Conservation (phyloP, 208 protist genomes). For the Strigomonas culicis region DNA sequence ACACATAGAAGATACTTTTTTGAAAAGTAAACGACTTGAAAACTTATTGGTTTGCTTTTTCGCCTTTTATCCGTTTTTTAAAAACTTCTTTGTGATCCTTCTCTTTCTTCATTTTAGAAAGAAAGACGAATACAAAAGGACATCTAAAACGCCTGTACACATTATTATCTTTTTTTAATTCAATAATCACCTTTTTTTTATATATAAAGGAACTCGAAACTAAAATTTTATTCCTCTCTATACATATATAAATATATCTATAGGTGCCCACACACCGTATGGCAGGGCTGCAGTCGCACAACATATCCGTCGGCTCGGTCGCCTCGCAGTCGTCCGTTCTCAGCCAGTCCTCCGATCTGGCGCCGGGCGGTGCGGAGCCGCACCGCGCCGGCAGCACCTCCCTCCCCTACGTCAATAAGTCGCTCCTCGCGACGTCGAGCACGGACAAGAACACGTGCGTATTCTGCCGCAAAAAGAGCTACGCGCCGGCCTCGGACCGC, state of each 20-base stretch:
- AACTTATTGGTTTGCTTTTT: neutral
- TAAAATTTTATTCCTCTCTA: conserved; percentile 1
- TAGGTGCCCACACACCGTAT: conserved; percentile 25
- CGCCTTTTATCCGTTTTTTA: neutral
- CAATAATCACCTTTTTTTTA: neutral
- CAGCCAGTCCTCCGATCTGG: too few relatives aligned
- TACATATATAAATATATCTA: neutral
- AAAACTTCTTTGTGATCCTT: neutral
- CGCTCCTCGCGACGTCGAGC: neutral
- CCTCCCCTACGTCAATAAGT: conserved; percentile 14
- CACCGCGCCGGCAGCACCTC: too few relatives aligned
- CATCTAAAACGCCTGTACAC: neutral
- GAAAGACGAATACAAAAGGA: neutral
- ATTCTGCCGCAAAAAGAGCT: conserved; percentile 50
- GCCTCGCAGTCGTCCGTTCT: too few relatives aligned
- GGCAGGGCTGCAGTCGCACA: conserved; percentile 75
- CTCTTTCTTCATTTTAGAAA: neutral
- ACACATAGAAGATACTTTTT: neutral
- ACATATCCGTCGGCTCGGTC: conserved; percentile 70
- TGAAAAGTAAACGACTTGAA: neutral
- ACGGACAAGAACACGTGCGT: conserved; percentile 49
- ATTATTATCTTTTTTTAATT: conserved; percentile 4
- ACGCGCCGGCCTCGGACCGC: conserved; percentile 47
- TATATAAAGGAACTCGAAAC: conserved; percentile 4
- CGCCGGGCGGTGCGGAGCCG: too few relatives aligned